phyloP scores from a whole-genome alignment of 2,329 filamentous ascomycete genomes.

The Paecilomyces fulvus region DNA sequence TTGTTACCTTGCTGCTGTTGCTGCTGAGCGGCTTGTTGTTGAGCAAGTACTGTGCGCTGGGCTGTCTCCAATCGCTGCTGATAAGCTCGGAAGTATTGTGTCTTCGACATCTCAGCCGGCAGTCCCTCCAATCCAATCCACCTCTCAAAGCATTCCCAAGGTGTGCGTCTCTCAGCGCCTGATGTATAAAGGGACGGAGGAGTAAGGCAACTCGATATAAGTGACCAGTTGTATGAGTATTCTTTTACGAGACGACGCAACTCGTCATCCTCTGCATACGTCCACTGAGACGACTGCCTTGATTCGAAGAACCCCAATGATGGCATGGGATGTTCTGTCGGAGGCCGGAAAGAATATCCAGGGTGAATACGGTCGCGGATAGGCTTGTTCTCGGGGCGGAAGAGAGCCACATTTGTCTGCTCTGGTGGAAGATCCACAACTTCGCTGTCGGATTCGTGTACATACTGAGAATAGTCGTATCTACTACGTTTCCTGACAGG shows the following conservation, averaged over 20 bases:
- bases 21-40: constrained; percentile 44
- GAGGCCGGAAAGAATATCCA: constrained; percentile 85
- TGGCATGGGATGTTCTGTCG: constrained; percentile 86
- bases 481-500: constrained; percentile 69
- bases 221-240: constrained; percentile 94
- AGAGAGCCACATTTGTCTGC: constrained; percentile 72
- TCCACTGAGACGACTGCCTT: constrained; percentile 83
- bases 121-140: constrained; percentile 90
- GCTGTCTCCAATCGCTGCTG: constrained; percentile 56
- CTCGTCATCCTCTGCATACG: constrained; percentile 80
- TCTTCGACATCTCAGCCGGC: constrained; percentile 88
- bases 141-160: constrained; percentile 97
- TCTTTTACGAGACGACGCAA: constrained; percentile 77
- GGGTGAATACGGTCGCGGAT: constrained; percentile 86
- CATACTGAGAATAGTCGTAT: constrained; percentile 72
- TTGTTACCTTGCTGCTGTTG: constrained; percentile 44
- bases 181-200: constrained; percentile 71
- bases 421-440: constrained; percentile 53
- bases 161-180: constrained; percentile 79
- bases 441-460: constrained; percentile 51
- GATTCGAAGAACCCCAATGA: constrained; percentile 83
- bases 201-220: constrained; percentile 75
- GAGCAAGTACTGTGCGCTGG: constrained; percentile 49
- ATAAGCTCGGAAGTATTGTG: constrained; percentile 81
- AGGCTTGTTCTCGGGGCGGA: constrained; percentile 78